Percentiles rank a stretch among this genome's conserved stretches.
Conservation (phyloP, 306 rosid genomes). For the Pueraria montana region DNA sequence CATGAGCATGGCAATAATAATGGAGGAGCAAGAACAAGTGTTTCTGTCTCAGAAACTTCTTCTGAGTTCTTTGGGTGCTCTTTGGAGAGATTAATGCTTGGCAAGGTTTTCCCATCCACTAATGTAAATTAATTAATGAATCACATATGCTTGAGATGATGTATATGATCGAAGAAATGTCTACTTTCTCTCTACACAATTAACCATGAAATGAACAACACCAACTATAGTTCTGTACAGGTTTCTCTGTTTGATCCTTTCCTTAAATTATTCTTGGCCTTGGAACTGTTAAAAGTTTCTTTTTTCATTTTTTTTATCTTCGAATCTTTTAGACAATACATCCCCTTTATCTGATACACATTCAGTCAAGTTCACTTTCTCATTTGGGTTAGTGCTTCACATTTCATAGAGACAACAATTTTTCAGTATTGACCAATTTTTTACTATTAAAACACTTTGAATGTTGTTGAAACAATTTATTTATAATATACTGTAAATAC, state of each 20-base stretch:
- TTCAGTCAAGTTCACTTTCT: too few species aligned
- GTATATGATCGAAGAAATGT: conserved; percentile 14
- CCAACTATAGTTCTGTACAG: conserved; percentile 24
- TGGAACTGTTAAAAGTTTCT: not conserved
- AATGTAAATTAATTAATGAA: conserved; percentile 45
- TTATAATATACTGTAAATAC: too few species aligned
- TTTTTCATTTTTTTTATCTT: not conserved
- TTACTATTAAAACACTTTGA: too few species aligned
- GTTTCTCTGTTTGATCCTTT: conserved; percentile 10
- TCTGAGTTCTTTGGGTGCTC: conserved; percentile 69
- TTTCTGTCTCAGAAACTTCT: conserved; percentile 49
- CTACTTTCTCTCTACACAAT: conserved; percentile 8
- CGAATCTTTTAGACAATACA: not conserved
- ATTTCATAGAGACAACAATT: too few species aligned
- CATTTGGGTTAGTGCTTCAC: not conserved
- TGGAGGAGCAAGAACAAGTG: conserved; percentile 6
- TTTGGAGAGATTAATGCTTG: conserved; percentile 78
- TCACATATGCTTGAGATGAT: conserved; percentile 35
- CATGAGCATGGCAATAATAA: conserved; percentile 1
- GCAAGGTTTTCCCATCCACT: conserved; percentile 66
- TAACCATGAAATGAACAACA: conserved; percentile 20
- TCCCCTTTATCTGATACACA: too few species aligned
- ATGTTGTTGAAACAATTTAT: too few species aligned
- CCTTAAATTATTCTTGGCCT: conserved; percentile 26
- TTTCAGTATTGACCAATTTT: too few species aligned